phyloP scores from a whole-genome alignment of 2,329 filamentous ascomycete genomes.

The Sporothrix schenckii region DNA sequence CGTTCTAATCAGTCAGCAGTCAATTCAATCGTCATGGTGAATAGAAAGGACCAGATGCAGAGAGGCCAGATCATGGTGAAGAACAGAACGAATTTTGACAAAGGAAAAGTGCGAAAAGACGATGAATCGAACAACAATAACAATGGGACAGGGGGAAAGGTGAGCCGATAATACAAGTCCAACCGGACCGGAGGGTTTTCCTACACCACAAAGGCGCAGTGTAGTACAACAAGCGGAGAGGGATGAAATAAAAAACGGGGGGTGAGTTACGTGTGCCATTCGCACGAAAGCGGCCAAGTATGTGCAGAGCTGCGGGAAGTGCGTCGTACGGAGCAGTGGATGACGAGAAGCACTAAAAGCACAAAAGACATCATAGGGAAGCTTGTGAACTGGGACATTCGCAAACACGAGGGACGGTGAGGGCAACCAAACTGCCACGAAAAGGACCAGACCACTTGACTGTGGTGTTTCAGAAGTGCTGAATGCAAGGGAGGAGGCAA shows the following conservation, averaged over 20 bases:
- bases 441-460: neutral
- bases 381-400: neutral
- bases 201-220: conserved; percentile 1
- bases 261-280: neutral
- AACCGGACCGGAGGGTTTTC: conserved; percentile 1
- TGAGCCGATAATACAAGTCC: neutral
- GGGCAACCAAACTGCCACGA: neutral
- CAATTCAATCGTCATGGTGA: conserved; percentile 1
- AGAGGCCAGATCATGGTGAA: conserved; percentile 11
- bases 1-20: conserved; percentile 30
- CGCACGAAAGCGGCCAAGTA: neutral
- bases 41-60: conserved; percentile 16
- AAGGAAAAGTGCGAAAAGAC: neutral
- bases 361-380: conserved; percentile 8
- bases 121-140: neutral
- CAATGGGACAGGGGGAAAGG: neutral
- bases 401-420: neutral
- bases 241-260: neutral
- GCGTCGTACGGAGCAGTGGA: neutral
- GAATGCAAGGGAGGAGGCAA: conserved; percentile 27
- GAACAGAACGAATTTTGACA: conserved; percentile 31
- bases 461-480: conserved; percentile 32
- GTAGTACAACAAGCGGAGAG: conserved; percentile 13
- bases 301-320: neutral
- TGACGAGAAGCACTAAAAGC: neutral